phyloP scores from a whole-genome alignment of 2,329 filamentous ascomycete genomes.

The Calonectria montana region DNA sequence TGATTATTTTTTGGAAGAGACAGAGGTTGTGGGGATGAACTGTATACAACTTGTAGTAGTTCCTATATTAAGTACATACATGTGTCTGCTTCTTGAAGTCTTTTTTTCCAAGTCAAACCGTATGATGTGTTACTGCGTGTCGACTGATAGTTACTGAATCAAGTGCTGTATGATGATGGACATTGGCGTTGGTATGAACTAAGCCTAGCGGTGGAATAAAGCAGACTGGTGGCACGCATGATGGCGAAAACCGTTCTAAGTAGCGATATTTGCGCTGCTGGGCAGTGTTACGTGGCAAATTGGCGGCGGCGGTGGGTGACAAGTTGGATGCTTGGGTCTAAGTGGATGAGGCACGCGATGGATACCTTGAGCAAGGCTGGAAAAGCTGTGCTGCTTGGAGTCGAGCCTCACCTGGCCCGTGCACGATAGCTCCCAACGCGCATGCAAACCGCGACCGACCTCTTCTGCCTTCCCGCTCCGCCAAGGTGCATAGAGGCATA shows the following conservation, averaged over 20 bases:
- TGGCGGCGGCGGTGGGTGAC: background rate
- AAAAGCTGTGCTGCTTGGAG: background rate
- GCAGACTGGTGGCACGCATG: background rate
- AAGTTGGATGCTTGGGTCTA: conserved; percentile 12
- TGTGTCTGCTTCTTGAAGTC: background rate
- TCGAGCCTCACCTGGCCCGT: conserved; percentile 26
- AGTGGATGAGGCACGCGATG: conserved; percentile 12
- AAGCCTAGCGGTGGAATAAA: background rate
- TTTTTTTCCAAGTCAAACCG: background rate
- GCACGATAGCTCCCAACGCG: conserved; percentile 24
- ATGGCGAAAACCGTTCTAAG: no score
- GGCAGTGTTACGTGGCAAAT: background rate
- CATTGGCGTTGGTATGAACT: background rate
- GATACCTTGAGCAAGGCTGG: conserved; percentile 12
- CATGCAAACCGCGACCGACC: conserved; percentile 19
- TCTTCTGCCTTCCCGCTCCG: conserved; percentile 1
- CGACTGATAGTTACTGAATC: background rate
- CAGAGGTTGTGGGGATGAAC: background rate
- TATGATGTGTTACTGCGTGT: background rate
- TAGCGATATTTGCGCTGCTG: background rate
- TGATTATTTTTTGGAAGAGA: conserved; percentile 6
- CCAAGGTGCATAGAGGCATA: conserved; percentile 17
- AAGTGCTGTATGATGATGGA: background rate
- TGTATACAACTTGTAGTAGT: conserved; percentile 17
- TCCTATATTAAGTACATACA: conserved; percentile 2